These are phyloP conservation scores for Penicillium sp. DNA, from an alignment of 2,329 filamentous ascomycete genomes.

Conservation along the genomic window DNA sequence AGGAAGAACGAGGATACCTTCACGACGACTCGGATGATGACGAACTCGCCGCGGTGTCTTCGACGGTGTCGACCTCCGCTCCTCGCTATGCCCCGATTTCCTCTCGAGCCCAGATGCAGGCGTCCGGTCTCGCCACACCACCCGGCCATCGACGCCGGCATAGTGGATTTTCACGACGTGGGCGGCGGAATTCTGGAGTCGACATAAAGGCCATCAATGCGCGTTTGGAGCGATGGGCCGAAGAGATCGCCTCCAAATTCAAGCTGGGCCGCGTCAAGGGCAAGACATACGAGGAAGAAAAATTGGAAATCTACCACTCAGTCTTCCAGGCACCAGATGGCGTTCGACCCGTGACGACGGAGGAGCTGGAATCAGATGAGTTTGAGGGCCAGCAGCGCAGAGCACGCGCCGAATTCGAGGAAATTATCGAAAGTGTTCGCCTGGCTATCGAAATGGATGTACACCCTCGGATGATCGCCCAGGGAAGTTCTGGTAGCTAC, in stretches of 20 bases:
- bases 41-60: slow-evolving; percentile 58
- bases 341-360: slow-evolving; percentile 76
- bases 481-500: slow-evolving; percentile 97
- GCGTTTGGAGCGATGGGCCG: slow-evolving; percentile 91
- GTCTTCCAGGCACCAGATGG: slow-evolving; percentile 95
- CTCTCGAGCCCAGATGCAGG: slow-evolving; percentile 56
- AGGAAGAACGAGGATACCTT: slow-evolving; percentile 56
- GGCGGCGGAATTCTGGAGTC: slow-evolving; percentile 79
- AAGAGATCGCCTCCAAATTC: slow-evolving; percentile 97
- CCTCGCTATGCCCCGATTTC: slow-evolving; percentile 67
- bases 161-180: slow-evolving; percentile 55
- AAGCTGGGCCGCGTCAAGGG: slow-evolving; percentile 80
- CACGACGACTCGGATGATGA: slow-evolving; percentile 74
- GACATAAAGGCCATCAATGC: slow-evolving; percentile 99
- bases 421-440: slow-evolving; percentile 86
- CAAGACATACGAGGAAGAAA: slow-evolving; percentile 76
- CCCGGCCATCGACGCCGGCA: slow-evolving; percentile 52
- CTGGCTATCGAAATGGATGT: slow-evolving; percentile 86
- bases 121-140: slow-evolving; percentile 41
- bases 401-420: slow-evolving; percentile 81
- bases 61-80: slow-evolving; percentile 59
- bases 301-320: slow-evolving; percentile 93
- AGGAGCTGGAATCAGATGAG: slow-evolving; percentile 66
- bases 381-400: slow-evolving; percentile 65
- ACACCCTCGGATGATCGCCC: slow-evolving; percentile 93